Evolutionary conservation across 164 flowering plant genomes (phyloP), one percentile per base, ranked within the genome.

Genomic region (Litsea cubeba): DNA sequence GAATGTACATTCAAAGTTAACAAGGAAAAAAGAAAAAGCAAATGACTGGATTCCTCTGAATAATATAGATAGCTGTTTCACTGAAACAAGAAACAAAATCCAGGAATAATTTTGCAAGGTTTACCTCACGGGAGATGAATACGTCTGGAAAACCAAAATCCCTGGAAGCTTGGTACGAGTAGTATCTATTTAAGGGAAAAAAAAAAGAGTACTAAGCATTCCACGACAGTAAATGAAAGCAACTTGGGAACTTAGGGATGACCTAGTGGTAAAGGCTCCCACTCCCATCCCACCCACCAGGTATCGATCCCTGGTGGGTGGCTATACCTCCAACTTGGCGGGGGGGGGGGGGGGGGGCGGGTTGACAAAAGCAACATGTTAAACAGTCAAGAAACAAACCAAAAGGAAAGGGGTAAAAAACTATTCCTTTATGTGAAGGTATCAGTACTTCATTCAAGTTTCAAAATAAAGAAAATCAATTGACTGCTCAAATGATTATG

Each of bases 41-140:
- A 15, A 63, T 30, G 35, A 30, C 35, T n/a, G 24, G 65, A n/a
- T 66, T 20, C 72, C 60, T 71, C 74, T 17, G 25, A 50, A 11
- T 25, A 64, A 71, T 25, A 18, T 26, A 35, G 18, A 46, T 62
- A n/a, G n/a, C 28, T 18, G 50, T 46, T 23, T 12, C 6, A 24
- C 15, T 66, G n/a, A 72, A 22, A 57, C 25, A 65, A 18, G 20
- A 69, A 74, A 50, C 12, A 70, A 66, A 26, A 73, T 12, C n/a
- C 65, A 65, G n/a, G 25, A 71, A 50, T 15, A n/a, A 30, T 46
- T 63, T 69, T 46, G n/a, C 49, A 60, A 35, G 57, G 25, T 25
- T 30, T 88, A 95, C 99, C 99, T 95, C 99, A 62, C 98, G 96
- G 26, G 99, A 95, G 78, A 93, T 85, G 82, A 93, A 95, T 74